phyloP scores from a whole-genome alignment of 805 yeast species.

The Ogataea haglerorum region DNA sequence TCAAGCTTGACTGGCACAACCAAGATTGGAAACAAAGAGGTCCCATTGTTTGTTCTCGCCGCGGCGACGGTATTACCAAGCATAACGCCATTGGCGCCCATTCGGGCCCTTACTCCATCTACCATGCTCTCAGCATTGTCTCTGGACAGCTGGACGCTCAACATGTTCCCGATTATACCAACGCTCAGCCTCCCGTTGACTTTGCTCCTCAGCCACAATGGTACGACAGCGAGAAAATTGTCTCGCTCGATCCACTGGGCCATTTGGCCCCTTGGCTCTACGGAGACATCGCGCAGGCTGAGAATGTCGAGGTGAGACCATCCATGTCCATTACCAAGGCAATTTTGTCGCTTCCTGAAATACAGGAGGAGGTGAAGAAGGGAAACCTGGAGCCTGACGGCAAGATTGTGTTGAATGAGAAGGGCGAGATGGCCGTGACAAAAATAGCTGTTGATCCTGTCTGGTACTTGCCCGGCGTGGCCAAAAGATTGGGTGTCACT shows the following conservation, averaged over 20 bases:
- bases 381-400: slow-evolving; percentile 61
- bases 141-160: slow-evolving; percentile 50
- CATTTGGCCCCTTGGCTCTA: slow-evolving; percentile 62
- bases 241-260: slow-evolving; percentile 64
- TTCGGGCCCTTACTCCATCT: slow-evolving; percentile 59
- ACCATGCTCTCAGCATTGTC: slow-evolving; percentile 66
- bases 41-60: slow-evolving; percentile 54
- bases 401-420: slow-evolving; percentile 51
- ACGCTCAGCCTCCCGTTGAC: slow-evolving; percentile 58
- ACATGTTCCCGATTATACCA: slow-evolving; percentile 58
- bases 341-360: slow-evolving; percentile 55
- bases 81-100: slow-evolving; percentile 67
- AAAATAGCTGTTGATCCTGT: slow-evolving; percentile 70
- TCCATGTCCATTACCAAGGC: slow-evolving; percentile 68
- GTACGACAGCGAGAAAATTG: slow-evolving; percentile 54
- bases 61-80: slow-evolving; percentile 44
- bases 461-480: slow-evolving; percentile 69
- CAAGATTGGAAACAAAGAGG: slow-evolving; percentile 47
- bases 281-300: slow-evolving; percentile 39
- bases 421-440: slow-evolving; percentile 60
- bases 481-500: slow-evolving; percentile 55
- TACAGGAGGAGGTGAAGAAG: slow-evolving; percentile 50
- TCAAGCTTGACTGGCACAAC: slow-evolving; percentile 53
- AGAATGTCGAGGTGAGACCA: slow-evolving; percentile 57
- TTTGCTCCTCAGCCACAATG: slow-evolving; percentile 55